Percentiles rank a stretch among this genome's conserved stretches.
phyloP scores from a whole-genome alignment of 345 rosid species.

The Eucalyptus brandiana region DNA sequence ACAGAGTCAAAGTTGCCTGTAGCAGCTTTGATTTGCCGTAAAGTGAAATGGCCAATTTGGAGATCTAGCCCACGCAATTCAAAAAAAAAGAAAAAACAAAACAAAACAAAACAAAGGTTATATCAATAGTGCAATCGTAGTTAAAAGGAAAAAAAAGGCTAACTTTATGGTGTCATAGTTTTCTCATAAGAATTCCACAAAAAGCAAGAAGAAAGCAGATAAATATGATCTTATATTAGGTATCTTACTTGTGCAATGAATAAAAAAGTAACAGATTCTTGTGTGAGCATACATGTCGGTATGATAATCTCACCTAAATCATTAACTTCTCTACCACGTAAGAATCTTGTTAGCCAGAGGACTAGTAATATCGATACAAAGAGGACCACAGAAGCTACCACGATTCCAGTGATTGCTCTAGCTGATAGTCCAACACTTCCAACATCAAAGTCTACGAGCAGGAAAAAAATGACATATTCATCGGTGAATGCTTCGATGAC shows the following conservation, averaged over 20 bases:
- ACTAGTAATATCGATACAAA: conserved; percentile 19
- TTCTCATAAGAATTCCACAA: background rate
- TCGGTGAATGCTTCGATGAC: background rate
- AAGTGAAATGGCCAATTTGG: conserved; percentile 66
- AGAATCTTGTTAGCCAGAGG: conserved; percentile 37
- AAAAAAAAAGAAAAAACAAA: background rate
- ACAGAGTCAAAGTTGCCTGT: conserved; percentile 57
- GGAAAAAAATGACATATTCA: background rate
- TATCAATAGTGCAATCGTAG: fast-evolving
- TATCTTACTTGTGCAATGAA: background rate
- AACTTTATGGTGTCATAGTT: background rate
- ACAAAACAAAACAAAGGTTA: background rate
- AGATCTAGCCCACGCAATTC: conserved; percentile 54
- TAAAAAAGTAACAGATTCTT: background rate
- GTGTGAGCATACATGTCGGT: fast-evolving
- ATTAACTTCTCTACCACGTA: conserved; percentile 41
- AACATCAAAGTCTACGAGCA: conserved; percentile 51
- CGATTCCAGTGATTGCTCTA: conserved; percentile 66
- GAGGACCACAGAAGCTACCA: conserved; percentile 26
- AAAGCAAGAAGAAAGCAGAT: background rate
- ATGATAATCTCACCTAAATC: conserved; percentile 29
- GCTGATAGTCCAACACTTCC: conserved; percentile 39
- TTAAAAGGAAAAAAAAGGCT: background rate
- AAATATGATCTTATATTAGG: background rate
- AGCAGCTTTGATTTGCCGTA: conserved; percentile 70